Evolutionary conservation across 2,329 filamentous ascomycete species (phyloP).

Genomic region (Domatiomyces catenatus): DNA sequence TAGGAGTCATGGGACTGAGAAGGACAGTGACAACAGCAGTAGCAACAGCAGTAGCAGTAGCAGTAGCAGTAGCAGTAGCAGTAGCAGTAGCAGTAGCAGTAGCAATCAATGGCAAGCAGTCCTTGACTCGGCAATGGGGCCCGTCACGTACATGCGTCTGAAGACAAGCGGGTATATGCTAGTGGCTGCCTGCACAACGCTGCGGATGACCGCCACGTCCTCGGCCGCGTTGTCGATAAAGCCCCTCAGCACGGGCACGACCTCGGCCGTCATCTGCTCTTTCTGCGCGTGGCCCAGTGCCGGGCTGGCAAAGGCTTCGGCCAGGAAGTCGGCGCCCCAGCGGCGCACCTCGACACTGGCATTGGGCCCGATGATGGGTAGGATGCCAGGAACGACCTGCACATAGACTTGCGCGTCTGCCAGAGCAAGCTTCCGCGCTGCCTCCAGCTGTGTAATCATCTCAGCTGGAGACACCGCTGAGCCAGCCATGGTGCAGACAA

Average conservation of each 20-base stretch:
- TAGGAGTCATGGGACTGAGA: not conserved
- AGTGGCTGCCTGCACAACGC: slow-evolving; percentile 71
- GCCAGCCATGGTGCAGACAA: slow-evolving; percentile 10
- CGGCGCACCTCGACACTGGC: slow-evolving; percentile 66
- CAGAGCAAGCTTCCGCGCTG: slow-evolving; percentile 77
- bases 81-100: not conserved
- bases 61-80: no score
- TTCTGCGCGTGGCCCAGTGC: slow-evolving; percentile 63
- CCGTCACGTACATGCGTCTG: slow-evolving; percentile 71
- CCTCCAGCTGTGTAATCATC: slow-evolving; percentile 65
- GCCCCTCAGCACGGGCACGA: slow-evolving; percentile 60
- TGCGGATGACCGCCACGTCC: slow-evolving; percentile 68
- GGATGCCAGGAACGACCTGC: slow-evolving; percentile 76
- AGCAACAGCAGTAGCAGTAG: no score
- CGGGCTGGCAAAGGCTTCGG: slow-evolving; percentile 92
- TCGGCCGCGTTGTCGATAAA: slow-evolving; percentile 57
- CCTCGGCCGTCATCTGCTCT: slow-evolving; percentile 58
- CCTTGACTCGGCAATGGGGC: not conserved
- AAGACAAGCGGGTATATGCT: slow-evolving; percentile 88
- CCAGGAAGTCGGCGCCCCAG: slow-evolving; percentile 94
- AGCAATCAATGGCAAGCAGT: not conserved
- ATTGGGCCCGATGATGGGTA: slow-evolving; percentile 72
- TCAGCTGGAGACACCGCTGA: slow-evolving; percentile 9
- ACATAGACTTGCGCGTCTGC: slow-evolving; percentile 77
- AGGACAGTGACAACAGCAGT: not conserved